Conservation (phyloP, 306 rosid species). For the Pterocarpus macrocarpus region DNA sequence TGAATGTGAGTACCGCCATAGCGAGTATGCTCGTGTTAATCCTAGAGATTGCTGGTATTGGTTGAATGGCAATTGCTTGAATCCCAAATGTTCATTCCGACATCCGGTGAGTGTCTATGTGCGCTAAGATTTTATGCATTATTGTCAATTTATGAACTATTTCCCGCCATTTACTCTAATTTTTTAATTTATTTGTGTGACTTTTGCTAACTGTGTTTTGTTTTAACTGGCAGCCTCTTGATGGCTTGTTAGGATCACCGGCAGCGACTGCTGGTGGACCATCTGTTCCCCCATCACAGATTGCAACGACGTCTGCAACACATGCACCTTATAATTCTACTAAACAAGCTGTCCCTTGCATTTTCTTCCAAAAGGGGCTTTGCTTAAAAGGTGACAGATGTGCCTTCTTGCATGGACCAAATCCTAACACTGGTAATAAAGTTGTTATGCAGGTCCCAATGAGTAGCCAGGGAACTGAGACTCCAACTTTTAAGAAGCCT, state of each 20-base stretch:
- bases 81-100: constrained; percentile 90
- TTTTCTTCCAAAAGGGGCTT: constrained; percentile 86
- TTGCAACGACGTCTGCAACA: constrained; percentile 53
- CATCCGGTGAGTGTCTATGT: constrained; percentile 81
- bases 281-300: constrained; percentile 58
- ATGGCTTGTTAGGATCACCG: constrained; percentile 78
- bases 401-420: constrained; percentile 81
- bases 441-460: constrained; percentile 57
- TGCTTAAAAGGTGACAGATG: constrained; percentile 95
- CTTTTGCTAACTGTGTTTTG: constrained; percentile 39
- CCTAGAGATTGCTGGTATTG: constrained; percentile 98
- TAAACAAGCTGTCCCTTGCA: constrained; percentile 87
- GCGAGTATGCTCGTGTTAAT: constrained; percentile 91
- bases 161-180: not conserved
- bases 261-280: constrained; percentile 67
- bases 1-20: constrained; percentile 98
- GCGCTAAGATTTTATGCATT: not conserved
- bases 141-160: constrained; percentile 10
- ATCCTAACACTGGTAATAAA: constrained; percentile 58
- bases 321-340: constrained; percentile 59
- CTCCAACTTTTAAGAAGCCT: constrained; percentile 60
- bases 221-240: constrained; percentile 77
- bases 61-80: constrained; percentile 95
- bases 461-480: constrained; percentile 57
- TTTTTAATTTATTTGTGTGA: not conserved